Evolutionary conservation across 78 protist species (phyloP), one percentile per base, ranked within the genome.

Genomic region (Dictyostelium capitatum): DNA sequence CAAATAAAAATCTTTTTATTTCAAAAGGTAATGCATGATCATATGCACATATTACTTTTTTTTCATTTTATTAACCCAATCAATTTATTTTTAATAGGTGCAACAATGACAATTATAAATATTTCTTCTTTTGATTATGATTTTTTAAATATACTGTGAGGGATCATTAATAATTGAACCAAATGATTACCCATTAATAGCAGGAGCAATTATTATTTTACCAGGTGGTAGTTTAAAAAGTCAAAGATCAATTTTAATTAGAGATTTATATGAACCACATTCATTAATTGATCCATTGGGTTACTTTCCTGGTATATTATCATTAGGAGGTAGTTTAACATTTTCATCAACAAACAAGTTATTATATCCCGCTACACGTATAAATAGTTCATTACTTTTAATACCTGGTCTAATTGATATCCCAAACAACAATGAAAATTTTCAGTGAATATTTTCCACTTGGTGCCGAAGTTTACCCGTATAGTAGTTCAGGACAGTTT

Each of bases 1-100:
- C 43, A 37, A 3, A 37, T 37, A 37, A 2, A 57, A 57, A 57
- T 8, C 32, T 57, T n/a, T 57, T 20, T n/a, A 57, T 57, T n/a
- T 20, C 67, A 57, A 57, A 57, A 57, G 67, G 67, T 57, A 57
- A n/a, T 37, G 43, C n/a, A n/a, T n/a, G n/a, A n/a, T n/a, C n/a
- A n/a, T 50, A 4, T 3, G 43, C 2, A 3, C 43, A 37, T 37
- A 37, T 37, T 37, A 37, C 1, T 37, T 37, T 37, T 2, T 37
- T 37, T 37, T 37, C 43, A 37, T 37, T 37, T 37, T 37, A 37
- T 37, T 37, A 37, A 37, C 43, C 43, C 1, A 37, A 37, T 37
- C 43, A 37, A 37, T 37, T 37, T 37, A 37, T 37, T 37, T n/a
- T 37, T 37, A 37, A 37, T 37, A 37, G 43, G 43, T 2, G 43